A percentile compares a stretch with the other conserved stretches of the same genome.
Evolutionary conservation across 768 basidiomycete species (phyloP).

Genomic region (Suillus plorans): DNA sequence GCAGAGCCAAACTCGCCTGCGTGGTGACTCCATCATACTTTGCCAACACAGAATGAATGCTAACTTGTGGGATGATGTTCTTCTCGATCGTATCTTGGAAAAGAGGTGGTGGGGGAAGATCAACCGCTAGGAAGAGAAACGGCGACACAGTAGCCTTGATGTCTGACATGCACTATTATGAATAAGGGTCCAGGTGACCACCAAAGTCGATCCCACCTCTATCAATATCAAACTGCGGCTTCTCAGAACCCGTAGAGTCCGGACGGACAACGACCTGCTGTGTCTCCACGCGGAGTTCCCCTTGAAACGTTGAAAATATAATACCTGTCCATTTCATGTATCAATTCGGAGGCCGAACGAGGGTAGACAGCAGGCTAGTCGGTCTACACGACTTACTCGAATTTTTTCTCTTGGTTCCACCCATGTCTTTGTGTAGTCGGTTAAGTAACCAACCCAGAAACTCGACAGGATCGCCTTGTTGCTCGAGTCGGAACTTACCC

Average conservation of each 20-base stretch:
- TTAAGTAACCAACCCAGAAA: conserved; percentile 96
- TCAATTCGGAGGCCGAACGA: conserved; percentile 17
- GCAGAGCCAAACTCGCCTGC: conserved; percentile 53
- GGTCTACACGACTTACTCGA: conserved; percentile 63
- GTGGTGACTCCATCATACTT: conserved; percentile 94
- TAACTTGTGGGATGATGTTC: conserved; percentile 98
- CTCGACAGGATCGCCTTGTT: conserved; percentile 95
- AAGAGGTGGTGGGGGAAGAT: conserved; percentile 94
- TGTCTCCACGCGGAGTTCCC: conserved; percentile 88
- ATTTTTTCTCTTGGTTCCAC: conserved; percentile 88
- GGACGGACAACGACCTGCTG: conserved; percentile 89
- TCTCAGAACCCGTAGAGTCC: conserved; percentile 70
- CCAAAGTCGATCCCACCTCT: conserved; percentile 59
- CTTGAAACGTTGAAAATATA: conserved; percentile 93
- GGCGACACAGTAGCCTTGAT: conserved; percentile 84
- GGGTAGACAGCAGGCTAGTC: neutral
- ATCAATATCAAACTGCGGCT: conserved; percentile 91
- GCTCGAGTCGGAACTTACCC: conserved; percentile 90
- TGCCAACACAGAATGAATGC: conserved; percentile 81
- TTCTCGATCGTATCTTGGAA: conserved; percentile 97
- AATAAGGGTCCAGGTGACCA: conserved; percentile 14
- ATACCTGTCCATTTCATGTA: conserved; percentile 53
- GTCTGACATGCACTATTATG: conserved; percentile 48
- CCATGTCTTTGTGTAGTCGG: conserved; percentile 87
- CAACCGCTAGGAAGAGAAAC: conserved; percentile 93